Base-by-base conservation (phyloP, 495 filamentous ascomycete species). In the Pyrenopolyporus hunteri region DNA sequence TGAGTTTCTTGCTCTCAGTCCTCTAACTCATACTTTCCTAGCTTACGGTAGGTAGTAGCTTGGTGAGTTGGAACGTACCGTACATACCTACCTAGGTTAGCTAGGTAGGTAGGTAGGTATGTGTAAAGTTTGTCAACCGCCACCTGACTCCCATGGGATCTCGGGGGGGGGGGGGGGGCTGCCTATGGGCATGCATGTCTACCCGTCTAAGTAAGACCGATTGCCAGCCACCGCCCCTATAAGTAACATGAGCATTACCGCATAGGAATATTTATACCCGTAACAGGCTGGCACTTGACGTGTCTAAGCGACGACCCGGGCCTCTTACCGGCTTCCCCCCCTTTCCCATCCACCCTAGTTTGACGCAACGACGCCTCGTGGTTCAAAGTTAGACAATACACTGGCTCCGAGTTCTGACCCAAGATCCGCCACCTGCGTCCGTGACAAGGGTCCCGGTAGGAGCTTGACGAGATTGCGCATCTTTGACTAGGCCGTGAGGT, bases 401-500 rank as follows among this genome's bases (percentile, higher is more conserved):
- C 44, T 59, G 56, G 51, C 26, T 46, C 46, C 26, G 17, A 44
- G 10, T 13, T 35, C 48, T 36, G 20, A 44, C 33, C 45, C 31
- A 48, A n/a, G 26, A 37, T 40, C 45, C 56, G 63, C 63, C 63
- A 60, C 57, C 54, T 66, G 51, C 57, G 48, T 39, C 43, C 43
- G 46, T 49, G 42, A 35, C 39, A 46, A 47, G 63, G 63, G 44
- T 43, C 33, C 46, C 31, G 26, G 45, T 57, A 57, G 51, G 57
- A 57, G 51, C 39, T 66, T 44, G 16, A 52, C 45, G 51, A 45
- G 37, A 57, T 57, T 19, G 33, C 46, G 23, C 44, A 53, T 53
- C 40, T 6, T 35, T 47, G 47, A 53, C 51, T n/a, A 60, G 33
- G 19, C 56, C 42, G 8, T 26, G 31, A 33, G 14, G 45, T 13